Evolutionary conservation across 1,284 basidiomycete species (phyloP).

Genomic region (Apiotrichum brassicae): DNA sequence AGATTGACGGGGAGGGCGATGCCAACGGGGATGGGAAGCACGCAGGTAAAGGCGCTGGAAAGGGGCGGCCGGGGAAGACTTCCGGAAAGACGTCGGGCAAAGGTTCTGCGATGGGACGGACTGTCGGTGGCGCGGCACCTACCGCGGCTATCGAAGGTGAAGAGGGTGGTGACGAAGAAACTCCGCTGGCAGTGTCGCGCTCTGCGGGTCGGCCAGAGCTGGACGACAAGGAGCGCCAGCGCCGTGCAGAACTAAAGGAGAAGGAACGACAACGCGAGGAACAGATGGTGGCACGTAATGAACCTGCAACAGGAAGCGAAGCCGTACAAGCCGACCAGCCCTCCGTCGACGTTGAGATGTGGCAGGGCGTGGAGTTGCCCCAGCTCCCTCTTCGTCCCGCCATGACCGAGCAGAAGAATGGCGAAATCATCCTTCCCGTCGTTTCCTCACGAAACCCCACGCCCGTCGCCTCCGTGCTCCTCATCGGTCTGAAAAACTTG

Average conservation of each 20-base stretch:
- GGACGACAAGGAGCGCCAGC: constrained; percentile 47
- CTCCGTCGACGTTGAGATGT: constrained; percentile 34
- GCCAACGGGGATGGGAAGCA: constrained; percentile 13
- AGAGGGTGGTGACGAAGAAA: constrained; percentile 31
- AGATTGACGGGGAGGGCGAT: constrained; percentile 4
- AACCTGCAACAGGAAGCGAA: constrained; percentile 34
- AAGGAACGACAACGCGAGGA: constrained; percentile 65
- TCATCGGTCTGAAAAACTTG: constrained; percentile 91
- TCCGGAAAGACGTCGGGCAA: constrained; percentile 1
- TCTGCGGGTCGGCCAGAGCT: constrained; percentile 27
- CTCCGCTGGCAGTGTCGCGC: constrained; percentile 27
- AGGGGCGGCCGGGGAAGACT: constrained; percentile 19
- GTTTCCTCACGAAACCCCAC: constrained; percentile 73
- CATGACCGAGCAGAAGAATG: constrained; percentile 70
- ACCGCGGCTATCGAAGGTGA: constrained; percentile 10
- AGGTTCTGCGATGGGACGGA: no score
- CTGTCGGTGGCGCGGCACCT: constrained; percentile 1
- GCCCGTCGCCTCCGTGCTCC: constrained; percentile 71
- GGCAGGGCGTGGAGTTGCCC: constrained; percentile 42
- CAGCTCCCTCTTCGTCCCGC: constrained; percentile 57
- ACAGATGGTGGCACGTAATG: constrained; percentile 66
- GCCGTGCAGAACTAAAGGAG: constrained; percentile 49
- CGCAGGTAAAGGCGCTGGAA: constrained; percentile 16
- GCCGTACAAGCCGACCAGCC: constrained; percentile 7
- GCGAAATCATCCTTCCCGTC: constrained; percentile 76